These are phyloP conservation scores for Neoboletus brunneissimus DNA, from an alignment of 768 basidiomycete genomes.

Conservation along the genomic window DNA sequence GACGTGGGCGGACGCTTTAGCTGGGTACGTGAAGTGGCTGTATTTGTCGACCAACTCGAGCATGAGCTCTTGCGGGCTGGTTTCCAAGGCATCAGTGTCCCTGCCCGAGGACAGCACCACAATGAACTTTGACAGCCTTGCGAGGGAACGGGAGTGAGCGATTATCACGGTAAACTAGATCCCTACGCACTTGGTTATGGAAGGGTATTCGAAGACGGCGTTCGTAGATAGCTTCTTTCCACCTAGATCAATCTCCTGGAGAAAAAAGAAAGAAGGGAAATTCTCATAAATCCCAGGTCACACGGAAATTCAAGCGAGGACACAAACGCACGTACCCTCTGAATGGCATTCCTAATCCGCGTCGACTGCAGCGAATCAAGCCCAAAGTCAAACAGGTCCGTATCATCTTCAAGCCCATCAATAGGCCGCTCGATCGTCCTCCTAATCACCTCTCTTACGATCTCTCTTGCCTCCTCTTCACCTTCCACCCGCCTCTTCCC, in stretches of 20 bases:
- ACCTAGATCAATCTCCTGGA: constrained; percentile 18
- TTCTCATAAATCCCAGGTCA: constrained; percentile 9
- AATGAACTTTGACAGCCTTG: constrained; percentile 43
- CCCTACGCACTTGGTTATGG: constrained; percentile 35
- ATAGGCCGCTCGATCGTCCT: constrained; percentile 21
- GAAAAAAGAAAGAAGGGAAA: background rate
- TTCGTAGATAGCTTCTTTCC: constrained; percentile 24
- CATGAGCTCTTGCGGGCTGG: constrained; percentile 40
- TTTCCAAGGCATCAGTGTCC: constrained; percentile 14
- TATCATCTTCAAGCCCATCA: constrained; percentile 24
- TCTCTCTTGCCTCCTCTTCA: constrained; percentile 10
- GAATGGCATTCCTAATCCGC: constrained; percentile 47
- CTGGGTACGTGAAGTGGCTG: constrained; percentile 8
- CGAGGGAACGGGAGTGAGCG: background rate
- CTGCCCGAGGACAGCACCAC: constrained; percentile 34
- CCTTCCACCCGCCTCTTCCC: constrained; percentile 11
- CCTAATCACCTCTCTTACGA: constrained; percentile 16
- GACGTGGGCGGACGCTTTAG: background rate
- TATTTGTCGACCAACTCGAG: constrained; percentile 46
- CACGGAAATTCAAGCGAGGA: constrained; percentile 15
- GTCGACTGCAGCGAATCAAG: constrained; percentile 54
- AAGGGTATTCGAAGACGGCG: constrained; percentile 52
- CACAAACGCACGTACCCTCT: constrained; percentile 35
- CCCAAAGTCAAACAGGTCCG: constrained; percentile 47
- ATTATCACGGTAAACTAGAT: background rate